A percentile compares a stretch with the other conserved stretches of the same genome.
Evolutionary conservation across 1,139 yeast genomes (phyloP).

Genomic region (Saccharomycopsis hybrid): DNA sequence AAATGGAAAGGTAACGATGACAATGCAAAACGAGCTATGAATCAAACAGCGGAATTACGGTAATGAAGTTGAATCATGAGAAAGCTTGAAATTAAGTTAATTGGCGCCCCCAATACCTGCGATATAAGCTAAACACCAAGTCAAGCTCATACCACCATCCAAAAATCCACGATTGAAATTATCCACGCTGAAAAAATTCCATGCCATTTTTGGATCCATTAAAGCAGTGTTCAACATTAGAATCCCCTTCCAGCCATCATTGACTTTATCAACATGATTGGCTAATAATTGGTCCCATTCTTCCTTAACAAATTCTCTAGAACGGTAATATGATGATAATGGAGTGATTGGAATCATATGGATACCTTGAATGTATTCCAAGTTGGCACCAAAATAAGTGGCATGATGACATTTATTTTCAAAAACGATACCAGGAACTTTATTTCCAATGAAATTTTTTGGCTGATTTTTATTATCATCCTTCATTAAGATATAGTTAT

Average conservation of each 20-base stretch:
- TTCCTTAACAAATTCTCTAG: constrained; percentile 60
- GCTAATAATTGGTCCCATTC: constrained; percentile 67
- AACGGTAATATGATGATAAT: constrained; percentile 68
- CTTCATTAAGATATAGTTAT: constrained; percentile 51
- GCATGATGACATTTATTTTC: constrained; percentile 92
- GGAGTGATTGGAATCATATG: constrained; percentile 93
- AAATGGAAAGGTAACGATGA: too few relatives aligned
- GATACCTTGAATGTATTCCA: constrained; percentile 88
- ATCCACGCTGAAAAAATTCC: constrained; percentile 55
- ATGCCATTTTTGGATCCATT: constrained; percentile 60
- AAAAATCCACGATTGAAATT: constrained; percentile 45
- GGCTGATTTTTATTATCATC: constrained; percentile 53
- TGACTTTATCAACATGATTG: constrained; percentile 39
- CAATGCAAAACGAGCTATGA: too few relatives aligned
- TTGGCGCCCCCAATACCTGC: constrained; percentile 20
- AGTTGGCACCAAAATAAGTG: constrained; percentile 73
- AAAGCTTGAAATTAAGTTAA: too few relatives aligned
- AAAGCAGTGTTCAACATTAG: constrained; percentile 74
- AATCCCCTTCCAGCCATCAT: constrained; percentile 87
- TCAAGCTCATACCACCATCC: constrained; percentile 83
- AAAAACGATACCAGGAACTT: constrained; percentile 69
- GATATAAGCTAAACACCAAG: constrained; percentile 84
- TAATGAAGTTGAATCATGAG: too few relatives aligned
- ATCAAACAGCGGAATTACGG: too few relatives aligned
- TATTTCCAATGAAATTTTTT: constrained; percentile 48